Evolutionary conservation across 2,329 filamentous ascomycete species (phyloP).

Genomic region (Monosporascus sp.): DNA sequence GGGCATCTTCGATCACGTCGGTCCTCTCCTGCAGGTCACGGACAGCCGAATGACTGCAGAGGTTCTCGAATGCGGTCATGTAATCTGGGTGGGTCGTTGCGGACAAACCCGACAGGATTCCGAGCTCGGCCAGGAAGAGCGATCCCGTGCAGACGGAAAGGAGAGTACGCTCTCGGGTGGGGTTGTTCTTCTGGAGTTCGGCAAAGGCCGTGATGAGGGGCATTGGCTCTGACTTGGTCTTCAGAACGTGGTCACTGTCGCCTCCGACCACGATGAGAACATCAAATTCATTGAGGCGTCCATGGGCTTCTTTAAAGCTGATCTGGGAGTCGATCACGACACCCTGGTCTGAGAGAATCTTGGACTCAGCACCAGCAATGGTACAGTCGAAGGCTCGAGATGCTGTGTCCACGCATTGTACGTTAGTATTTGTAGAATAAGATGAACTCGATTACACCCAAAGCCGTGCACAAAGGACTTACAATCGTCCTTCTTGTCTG

Average conservation of each 20-base stretch:
- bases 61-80: conserved; percentile 74
- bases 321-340: conserved; percentile 69
- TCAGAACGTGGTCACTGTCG: conserved; percentile 57
- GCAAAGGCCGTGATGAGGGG: conserved; percentile 70
- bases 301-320: conserved; percentile 71
- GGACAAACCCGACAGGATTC: conserved; percentile 71
- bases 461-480: conserved; percentile 22
- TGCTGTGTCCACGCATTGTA: conserved; percentile 28
- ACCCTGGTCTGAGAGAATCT: conserved; percentile 57
- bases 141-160: conserved; percentile 76
- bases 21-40: conserved; percentile 70
- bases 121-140: conserved; percentile 70
- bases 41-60: conserved; percentile 69
- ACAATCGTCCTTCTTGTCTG: conserved; percentile 50
- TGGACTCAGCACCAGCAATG: conserved; percentile 47
- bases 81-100: conserved; percentile 80
- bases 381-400: conserved; percentile 56
- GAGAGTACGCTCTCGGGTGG: conserved; percentile 73
- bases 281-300: conserved; percentile 70
- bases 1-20: conserved; percentile 73
- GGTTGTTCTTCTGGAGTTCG: conserved; percentile 74
- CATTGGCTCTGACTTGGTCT: conserved; percentile 64
- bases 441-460: neutral
- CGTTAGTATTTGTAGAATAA: conserved; percentile 6
- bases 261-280: conserved; percentile 75